These are phyloP conservation scores for Alternaria ethzedia DNA, from an alignment of 2,329 filamentous ascomycete species.

Conservation along the genomic window DNA sequence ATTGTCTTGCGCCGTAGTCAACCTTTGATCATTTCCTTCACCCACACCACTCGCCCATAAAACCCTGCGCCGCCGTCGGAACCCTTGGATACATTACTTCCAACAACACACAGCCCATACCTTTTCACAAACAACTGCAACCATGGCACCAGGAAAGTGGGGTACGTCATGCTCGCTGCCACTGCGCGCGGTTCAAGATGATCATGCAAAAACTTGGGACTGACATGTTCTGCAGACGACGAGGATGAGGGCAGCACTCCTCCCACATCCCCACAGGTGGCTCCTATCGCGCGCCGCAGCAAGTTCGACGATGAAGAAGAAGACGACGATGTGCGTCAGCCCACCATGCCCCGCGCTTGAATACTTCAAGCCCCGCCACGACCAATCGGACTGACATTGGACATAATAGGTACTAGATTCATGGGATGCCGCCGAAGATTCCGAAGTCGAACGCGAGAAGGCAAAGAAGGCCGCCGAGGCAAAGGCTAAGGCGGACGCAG, in stretches of 20 bases:
- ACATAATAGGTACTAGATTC: constrained; percentile 80
- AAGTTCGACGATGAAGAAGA: constrained; percentile 95
- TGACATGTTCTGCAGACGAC: constrained; percentile 49
- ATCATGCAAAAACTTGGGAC: constrained; percentile 6
- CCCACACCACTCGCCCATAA: constrained; percentile 16
- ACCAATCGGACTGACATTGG: constrained; percentile 25
- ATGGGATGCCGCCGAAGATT: constrained; percentile 97
- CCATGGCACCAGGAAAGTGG: constrained; percentile 50
- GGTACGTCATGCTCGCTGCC: constrained; percentile 48
- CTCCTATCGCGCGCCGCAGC: constrained; percentile 57
- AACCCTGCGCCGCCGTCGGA: constrained; percentile 6
- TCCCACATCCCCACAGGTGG: constrained; percentile 56
- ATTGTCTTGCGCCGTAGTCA: constrained; percentile 33
- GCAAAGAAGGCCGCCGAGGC: constrained; percentile 82
- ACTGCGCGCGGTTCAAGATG: constrained; percentile 23
- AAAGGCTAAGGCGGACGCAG: constrained; percentile 88
- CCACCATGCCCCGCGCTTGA: constrained; percentile 20
- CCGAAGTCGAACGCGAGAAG: constrained; percentile 95
- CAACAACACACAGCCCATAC: neutral
- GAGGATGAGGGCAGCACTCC: constrained; percentile 65
- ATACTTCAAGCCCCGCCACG: constrained; percentile 24
- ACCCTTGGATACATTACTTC: neutral
- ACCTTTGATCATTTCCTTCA: constrained; percentile 22
- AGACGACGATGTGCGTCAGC: constrained; percentile 73
- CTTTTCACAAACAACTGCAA: constrained; percentile 24